phyloP scores from a whole-genome alignment of 768 basidiomycete species.

The Phlebiopsis gigantea region DNA sequence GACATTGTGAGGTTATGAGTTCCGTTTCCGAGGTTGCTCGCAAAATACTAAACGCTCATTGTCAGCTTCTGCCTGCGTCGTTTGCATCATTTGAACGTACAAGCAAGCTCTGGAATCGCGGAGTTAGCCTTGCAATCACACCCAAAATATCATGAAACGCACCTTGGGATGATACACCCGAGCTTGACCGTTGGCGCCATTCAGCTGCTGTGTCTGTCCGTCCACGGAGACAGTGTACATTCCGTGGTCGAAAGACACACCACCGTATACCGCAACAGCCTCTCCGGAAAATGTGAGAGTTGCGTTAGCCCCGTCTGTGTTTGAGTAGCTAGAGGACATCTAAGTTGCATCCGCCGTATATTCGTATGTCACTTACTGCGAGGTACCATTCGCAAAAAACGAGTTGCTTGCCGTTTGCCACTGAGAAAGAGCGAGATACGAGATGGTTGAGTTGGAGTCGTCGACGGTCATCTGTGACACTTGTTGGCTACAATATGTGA shows the following conservation, averaged over 20 bases:
- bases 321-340: slow-evolving; percentile 32
- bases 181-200: slow-evolving; percentile 33
- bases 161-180: slow-evolving; percentile 30
- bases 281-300: slow-evolving; percentile 43
- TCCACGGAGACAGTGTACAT: slow-evolving; percentile 43
- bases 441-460: slow-evolving; percentile 34
- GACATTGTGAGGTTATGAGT: slow-evolving; percentile 36
- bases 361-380: slow-evolving; percentile 34
- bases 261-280: slow-evolving; percentile 50
- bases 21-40: slow-evolving; percentile 32
- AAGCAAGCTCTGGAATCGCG: slow-evolving; percentile 19
- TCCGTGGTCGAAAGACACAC: slow-evolving; percentile 46
- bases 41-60: slow-evolving; percentile 33
- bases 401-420: slow-evolving; percentile 31
- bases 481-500: slow-evolving; percentile 1
- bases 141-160: slow-evolving; percentile 2
- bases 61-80: background rate
- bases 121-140: background rate
- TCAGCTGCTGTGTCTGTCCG: slow-evolving; percentile 28
- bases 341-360: background rate
- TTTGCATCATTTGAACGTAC: slow-evolving; percentile 11
- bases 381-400: slow-evolving; percentile 32
- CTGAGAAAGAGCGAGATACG: slow-evolving; percentile 32
- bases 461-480: slow-evolving; percentile 29
- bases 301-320: slow-evolving; percentile 34